Base-by-base conservation (phyloP, 331 rosid genomes). In the Malus hybrid region DNA sequence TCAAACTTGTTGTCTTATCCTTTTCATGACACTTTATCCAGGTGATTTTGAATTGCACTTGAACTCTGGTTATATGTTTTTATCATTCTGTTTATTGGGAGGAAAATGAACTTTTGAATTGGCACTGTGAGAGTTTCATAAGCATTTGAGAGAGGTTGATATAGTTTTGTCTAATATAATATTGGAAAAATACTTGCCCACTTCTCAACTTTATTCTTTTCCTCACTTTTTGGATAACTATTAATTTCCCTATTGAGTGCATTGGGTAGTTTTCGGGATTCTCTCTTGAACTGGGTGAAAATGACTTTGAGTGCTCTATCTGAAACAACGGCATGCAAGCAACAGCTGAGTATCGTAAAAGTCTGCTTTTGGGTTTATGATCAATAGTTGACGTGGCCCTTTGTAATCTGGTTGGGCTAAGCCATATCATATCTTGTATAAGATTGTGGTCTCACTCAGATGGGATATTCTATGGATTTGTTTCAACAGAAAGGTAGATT, bases 1-100 rank as follows among this genome's bases (percentile, higher is more conserved):
- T 55, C 90, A 31, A 88, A 90, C 87, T 86, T 95, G 85, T 89
- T 95, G 27, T 88, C 97, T 48, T 95, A 89, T 84, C 99, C 99
- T 75, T 77, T 92, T 62, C 87, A 76, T 54, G 80, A 83, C 68
- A 90, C 93, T 50, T 80, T 95, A 84, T 81, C 70, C 61, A 92
- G 98, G 98, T 86, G 76, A 78, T 50, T 36, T 78, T 80, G 42
- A 71, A 14, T 32, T 11, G 42, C 72, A 52, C 61, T 82, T 77
- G 32, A 59, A 70, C 12, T 34, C n/a, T 74, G 59, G 70, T 10
- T 61, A 70, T 34, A 24, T 72, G 10, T 57, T 3, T 52, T 22
- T 16, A 56, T 59, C 7, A 0, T 54, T 75, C 67, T 48, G 31
- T 11, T 10, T 54, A 20, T 67, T 2, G 4, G 20, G 44, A 62